Percentiles rank a stretch among this genome's conserved stretches.
Conservation (phyloP, 257 asterid species). For the Lantana camara region DNA sequence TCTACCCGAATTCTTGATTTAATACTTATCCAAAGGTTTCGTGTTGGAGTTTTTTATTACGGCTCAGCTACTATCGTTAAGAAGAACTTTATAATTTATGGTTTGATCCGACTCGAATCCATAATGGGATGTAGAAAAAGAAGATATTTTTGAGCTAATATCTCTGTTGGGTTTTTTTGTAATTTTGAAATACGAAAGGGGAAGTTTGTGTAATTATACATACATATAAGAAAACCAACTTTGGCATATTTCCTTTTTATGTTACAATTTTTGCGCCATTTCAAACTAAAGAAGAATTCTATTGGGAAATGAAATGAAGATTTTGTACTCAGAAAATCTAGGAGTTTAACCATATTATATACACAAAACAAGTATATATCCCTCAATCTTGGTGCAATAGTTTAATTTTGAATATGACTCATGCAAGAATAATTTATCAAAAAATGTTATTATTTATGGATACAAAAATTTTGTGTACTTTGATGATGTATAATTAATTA, state of each 20-base stretch:
- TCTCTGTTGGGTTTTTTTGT: too few species aligned
- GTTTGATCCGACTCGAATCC: too few species aligned
- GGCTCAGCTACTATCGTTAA: too few species aligned
- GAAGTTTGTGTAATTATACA: too few species aligned
- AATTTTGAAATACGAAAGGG: too few species aligned
- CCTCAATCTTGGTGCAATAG: conserved; percentile 10
- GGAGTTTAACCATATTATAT: conserved; percentile 6
- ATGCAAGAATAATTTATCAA: conserved; percentile 20
- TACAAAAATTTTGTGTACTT: conserved; percentile 48
- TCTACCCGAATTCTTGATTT: too few species aligned
- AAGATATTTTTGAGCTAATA: too few species aligned
- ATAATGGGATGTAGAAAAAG: too few species aligned
- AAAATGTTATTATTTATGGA: conserved; percentile 33
- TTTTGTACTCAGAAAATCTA: conserved; percentile 39
- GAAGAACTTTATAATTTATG: too few species aligned
- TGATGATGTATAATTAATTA: conserved; percentile 44
- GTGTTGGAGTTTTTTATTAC: too few species aligned
- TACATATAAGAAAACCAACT: not conserved
- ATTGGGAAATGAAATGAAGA: conserved; percentile 43
- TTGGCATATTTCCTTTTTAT: not conserved
- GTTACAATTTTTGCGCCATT: not conserved
- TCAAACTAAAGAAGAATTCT: conserved; percentile 22
- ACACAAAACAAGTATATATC: not conserved
- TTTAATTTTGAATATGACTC: conserved; percentile 43
- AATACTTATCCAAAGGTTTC: too few species aligned